Evolutionary conservation across 257 asterid species (phyloP).

Genomic region (Nemophila menziesii): DNA sequence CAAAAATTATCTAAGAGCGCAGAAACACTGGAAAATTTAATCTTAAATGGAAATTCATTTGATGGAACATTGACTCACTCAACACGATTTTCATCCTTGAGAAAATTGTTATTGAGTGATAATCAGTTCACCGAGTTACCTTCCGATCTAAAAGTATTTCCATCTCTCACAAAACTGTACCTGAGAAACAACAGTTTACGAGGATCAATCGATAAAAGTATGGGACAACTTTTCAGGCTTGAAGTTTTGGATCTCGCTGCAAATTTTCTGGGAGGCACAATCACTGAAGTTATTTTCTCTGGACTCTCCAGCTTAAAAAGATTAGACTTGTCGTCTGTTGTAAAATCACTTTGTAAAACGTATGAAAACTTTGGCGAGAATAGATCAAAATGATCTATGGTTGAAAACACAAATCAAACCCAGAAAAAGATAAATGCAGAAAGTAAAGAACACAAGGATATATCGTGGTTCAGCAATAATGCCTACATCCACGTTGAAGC

Average conservation of each 20-base stretch:
- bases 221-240: slow-evolving; percentile 9
- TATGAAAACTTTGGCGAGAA: too few relatives aligned
- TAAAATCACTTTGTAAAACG: too few relatives aligned
- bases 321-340: slow-evolving; percentile 9
- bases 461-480: too few relatives aligned
- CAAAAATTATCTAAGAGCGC: not conserved
- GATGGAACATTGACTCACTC: not conserved
- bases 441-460: too few relatives aligned
- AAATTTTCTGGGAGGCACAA: slow-evolving; percentile 15
- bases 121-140: not conserved
- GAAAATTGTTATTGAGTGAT: too few relatives aligned
- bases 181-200: slow-evolving; percentile 11
- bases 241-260: slow-evolving; percentile 10
- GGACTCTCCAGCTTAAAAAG: not conserved
- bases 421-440: too few relatives aligned
- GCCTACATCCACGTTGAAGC: too few relatives aligned
- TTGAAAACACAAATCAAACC: too few relatives aligned
- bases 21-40: not conserved
- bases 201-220: slow-evolving; percentile 8
- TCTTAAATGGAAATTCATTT: not conserved
- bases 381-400: too few relatives aligned
- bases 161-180: not conserved
- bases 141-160: slow-evolving; percentile 7
- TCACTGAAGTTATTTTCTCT: slow-evolving; percentile 4
- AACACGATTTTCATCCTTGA: not conserved